phyloP scores from a whole-genome alignment of 2,329 filamentous ascomycete genomes.

The Cladophialophora carrionii region DNA sequence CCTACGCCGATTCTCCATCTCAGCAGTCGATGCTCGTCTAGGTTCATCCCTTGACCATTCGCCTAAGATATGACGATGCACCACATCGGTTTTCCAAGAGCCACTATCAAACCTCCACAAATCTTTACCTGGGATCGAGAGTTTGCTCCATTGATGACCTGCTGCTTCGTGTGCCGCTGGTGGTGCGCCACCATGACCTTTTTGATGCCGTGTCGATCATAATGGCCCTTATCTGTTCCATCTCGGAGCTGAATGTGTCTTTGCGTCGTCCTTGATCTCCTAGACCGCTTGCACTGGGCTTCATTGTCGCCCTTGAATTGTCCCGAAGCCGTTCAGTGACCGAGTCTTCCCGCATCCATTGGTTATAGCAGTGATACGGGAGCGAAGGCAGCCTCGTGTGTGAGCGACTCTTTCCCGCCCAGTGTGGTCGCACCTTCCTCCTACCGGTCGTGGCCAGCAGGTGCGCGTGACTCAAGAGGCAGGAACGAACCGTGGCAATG shows the following conservation, averaged over 20 bases:
- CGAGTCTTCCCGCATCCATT: neutral
- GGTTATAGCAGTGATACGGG: neutral
- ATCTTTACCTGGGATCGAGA: neutral
- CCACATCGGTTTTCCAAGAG: slow-evolving; percentile 17
- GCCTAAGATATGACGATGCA: slow-evolving; percentile 22
- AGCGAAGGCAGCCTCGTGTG: slow-evolving; percentile 15
- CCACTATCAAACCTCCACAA: slow-evolving; percentile 10
- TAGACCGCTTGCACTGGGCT: slow-evolving; percentile 1
- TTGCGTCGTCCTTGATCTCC: neutral
- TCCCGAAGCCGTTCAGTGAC: neutral
- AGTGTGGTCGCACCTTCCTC: neutral
- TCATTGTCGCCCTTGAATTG: neutral
- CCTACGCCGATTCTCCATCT: slow-evolving; percentile 11
- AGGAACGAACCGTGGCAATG: slow-evolving; percentile 25
- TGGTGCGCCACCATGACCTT: slow-evolving; percentile 5
- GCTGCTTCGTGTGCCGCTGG: slow-evolving; percentile 8
- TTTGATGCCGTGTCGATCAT: slow-evolving; percentile 14
- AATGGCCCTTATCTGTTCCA: slow-evolving; percentile 16
- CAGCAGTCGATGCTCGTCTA: slow-evolving; percentile 12
- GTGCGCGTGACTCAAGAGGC: neutral
- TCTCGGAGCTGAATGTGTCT: slow-evolving; percentile 1
- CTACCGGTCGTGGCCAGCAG: neutral
- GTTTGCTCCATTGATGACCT: slow-evolving; percentile 5
- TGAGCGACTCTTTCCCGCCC: slow-evolving; percentile 17
- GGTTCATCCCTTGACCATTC: slow-evolving; percentile 16